Evolutionary conservation across 2,329 filamentous ascomycete genomes (phyloP).

Genomic region (Penicillium sp.): DNA sequence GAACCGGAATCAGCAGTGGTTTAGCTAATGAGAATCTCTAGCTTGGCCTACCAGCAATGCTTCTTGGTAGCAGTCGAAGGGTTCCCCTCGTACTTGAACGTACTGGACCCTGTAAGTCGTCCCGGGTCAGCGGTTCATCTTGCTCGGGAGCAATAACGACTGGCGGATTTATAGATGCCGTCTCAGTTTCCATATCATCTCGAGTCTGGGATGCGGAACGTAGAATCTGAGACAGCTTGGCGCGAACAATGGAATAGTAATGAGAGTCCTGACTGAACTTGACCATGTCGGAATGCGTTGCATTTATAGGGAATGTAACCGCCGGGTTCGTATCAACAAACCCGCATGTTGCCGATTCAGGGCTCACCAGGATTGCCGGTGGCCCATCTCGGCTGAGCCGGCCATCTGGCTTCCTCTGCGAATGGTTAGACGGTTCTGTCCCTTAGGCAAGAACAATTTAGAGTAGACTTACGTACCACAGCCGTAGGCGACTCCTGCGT

Average conservation of each 20-base stretch:
- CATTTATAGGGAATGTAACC: background rate
- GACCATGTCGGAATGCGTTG: background rate
- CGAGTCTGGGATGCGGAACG: background rate
- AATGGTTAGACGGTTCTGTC: background rate
- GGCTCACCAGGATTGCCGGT: background rate
- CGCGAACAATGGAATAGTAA: background rate
- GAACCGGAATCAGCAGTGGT: background rate
- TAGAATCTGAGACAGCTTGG: background rate
- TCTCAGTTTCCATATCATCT: background rate
- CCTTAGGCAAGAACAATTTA: too few relatives aligned
- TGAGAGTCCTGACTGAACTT: background rate
- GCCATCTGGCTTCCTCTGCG: background rate
- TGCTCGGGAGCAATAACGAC: too few relatives aligned
- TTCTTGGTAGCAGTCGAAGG: background rate
- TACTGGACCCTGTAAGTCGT: too few relatives aligned
- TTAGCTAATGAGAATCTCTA: background rate
- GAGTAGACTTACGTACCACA: background rate
- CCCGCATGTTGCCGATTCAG: background rate
- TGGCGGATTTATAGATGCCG: background rate
- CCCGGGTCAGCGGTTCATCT: too few relatives aligned
- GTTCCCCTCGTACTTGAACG: too few relatives aligned
- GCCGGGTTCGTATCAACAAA: background rate
- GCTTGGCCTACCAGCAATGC: background rate
- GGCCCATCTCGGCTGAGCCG: background rate
- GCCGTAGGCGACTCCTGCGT: background rate